Percentiles rank a stretch among this genome's conserved stretches.
Conservation (phyloP, 345 rosid genomes). For the Erucastrum elatum region DNA sequence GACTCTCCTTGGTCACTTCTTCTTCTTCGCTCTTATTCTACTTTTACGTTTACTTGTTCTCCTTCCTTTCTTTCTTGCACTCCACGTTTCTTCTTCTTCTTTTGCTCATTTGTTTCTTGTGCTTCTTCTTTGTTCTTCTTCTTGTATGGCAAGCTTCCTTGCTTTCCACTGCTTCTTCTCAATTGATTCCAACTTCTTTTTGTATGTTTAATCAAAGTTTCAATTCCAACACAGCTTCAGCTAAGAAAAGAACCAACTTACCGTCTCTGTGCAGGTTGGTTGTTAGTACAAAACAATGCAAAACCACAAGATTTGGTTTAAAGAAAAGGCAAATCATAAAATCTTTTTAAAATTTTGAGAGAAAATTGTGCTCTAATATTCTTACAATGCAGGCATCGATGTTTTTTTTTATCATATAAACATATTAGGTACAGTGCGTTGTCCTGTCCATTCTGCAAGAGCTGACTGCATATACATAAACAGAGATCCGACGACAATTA, state of each 20-base stretch:
- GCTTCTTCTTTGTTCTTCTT: background rate
- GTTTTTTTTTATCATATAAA: background rate
- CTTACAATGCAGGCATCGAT: background rate
- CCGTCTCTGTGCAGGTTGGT: constrained; percentile 53
- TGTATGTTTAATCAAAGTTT: background rate
- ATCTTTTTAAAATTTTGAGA: background rate
- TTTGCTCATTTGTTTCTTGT: too few species aligned
- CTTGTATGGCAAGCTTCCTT: background rate
- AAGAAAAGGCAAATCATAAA: background rate
- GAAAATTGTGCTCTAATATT: background rate
- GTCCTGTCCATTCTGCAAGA: background rate
- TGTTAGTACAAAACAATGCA: constrained; percentile 47
- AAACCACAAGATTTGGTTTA: background rate
- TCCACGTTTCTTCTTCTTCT: too few species aligned
- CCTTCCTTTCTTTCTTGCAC: too few species aligned
- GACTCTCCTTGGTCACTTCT: background rate
- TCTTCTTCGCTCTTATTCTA: too few species aligned
- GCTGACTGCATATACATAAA: background rate
- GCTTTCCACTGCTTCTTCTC: background rate
- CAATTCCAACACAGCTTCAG: background rate
- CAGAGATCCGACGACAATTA: background rate
- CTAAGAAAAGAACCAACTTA: constrained; percentile 69
- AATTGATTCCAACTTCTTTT: background rate
- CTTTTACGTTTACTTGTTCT: too few species aligned
- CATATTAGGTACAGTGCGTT: background rate